These are phyloP conservation scores for Trichothecium roseum DNA, from an alignment of 2,329 filamentous ascomycete genomes.

Conservation along the genomic window DNA sequence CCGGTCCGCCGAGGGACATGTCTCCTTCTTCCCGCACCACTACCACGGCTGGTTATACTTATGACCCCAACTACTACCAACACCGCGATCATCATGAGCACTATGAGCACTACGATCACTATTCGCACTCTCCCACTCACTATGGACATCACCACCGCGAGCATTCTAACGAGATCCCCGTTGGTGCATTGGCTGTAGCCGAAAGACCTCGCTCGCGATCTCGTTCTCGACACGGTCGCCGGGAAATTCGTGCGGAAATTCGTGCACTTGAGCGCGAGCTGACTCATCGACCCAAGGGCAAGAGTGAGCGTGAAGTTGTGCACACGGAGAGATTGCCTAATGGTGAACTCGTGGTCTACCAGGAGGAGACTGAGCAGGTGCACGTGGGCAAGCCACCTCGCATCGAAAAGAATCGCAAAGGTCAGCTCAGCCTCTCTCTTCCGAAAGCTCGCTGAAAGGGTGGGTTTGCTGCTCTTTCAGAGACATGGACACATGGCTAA, in stretches of 20 bases:
- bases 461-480: slow-evolving; percentile 16
- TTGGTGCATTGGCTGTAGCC: slow-evolving; percentile 24
- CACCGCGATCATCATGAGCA: slow-evolving; percentile 12
- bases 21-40: slow-evolving; percentile 34
- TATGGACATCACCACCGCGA: slow-evolving; percentile 14
- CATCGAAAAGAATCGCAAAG: slow-evolving; percentile 86
- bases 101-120: neutral
- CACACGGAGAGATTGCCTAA: slow-evolving; percentile 47
- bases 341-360: slow-evolving; percentile 22
- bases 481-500: slow-evolving; percentile 18
- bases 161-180: slow-evolving; percentile 7
- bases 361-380: slow-evolving; percentile 34
- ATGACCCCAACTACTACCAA: slow-evolving; percentile 17
- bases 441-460: slow-evolving; percentile 56
- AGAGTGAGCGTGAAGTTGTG: slow-evolving; percentile 40
- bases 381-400: slow-evolving; percentile 49
- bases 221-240: slow-evolving; percentile 33
- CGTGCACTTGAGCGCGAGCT: slow-evolving; percentile 50
- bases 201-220: slow-evolving; percentile 31
- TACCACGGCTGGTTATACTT: slow-evolving; percentile 23
- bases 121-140: neutral
- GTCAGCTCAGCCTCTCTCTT: slow-evolving; percentile 84
- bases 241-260: slow-evolving; percentile 65
- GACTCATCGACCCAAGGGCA: slow-evolving; percentile 23
- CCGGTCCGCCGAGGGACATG: slow-evolving; percentile 27